A percentile compares a stretch with the other conserved stretches of the same genome.
These are phyloP conservation scores for Arabidopsis lyrata DNA, from an alignment of 441 rosid species.

Conservation along the genomic window DNA sequence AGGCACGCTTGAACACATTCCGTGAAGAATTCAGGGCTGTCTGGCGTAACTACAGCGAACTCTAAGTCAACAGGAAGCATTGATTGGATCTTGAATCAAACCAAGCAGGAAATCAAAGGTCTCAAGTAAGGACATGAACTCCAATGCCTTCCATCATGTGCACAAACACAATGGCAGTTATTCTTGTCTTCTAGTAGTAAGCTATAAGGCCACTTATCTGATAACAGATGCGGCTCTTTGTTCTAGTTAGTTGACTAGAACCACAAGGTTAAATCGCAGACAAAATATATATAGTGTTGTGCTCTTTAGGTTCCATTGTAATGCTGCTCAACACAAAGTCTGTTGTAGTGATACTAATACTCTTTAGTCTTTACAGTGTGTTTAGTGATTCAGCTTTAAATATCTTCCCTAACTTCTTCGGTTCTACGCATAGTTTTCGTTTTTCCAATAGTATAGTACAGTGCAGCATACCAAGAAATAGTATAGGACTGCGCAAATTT, in stretches of 20 bases:
- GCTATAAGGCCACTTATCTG: constrained; percentile 29
- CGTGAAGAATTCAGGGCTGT: constrained; percentile 97
- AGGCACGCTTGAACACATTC: constrained; percentile 95
- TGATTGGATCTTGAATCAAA: constrained; percentile 17
- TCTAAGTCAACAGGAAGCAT: constrained; percentile 48
- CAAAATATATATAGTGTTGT: constrained; percentile 14
- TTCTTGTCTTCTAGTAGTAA: constrained; percentile 18
- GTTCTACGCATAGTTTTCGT: background rate
- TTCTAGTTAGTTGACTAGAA: constrained; percentile 31
- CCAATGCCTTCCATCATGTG: constrained; percentile 18
- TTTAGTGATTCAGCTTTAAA: constrained; percentile 9
- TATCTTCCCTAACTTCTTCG: constrained; percentile 12
- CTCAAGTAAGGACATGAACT: constrained; percentile 28
- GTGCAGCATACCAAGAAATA: no score
- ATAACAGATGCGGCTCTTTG: constrained; percentile 17
- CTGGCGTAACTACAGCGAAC: constrained; percentile 97
- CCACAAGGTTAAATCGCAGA: constrained; percentile 15
- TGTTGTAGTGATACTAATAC: constrained; percentile 27
- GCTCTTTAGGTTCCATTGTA: constrained; percentile 20
- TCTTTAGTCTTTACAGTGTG: constrained; percentile 23
- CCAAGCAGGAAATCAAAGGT: constrained; percentile 16
- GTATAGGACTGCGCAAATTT: background rate
- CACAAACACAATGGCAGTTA: constrained; percentile 24
- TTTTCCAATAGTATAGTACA: background rate
- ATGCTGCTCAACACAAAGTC: constrained; percentile 13